A percentile compares a stretch with the other conserved stretches of the same genome.
Evolutionary conservation across 2,329 filamentous ascomycete species (phyloP).

Genomic region (Cercospora sp.): DNA sequence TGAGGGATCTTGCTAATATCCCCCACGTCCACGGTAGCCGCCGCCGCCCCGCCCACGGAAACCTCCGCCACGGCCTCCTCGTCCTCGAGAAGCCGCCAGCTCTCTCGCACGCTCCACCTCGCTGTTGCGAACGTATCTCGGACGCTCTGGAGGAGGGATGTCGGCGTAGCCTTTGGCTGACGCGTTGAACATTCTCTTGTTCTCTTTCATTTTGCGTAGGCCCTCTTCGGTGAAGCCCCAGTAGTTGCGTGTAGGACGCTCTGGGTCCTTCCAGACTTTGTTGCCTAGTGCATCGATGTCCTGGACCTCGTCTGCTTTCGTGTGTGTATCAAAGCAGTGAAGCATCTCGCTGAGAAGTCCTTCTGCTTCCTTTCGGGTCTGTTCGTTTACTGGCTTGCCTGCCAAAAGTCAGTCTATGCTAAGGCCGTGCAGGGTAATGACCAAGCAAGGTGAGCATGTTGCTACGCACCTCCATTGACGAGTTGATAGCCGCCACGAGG

Average conservation of each 20-base stretch:
- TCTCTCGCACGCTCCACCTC: constrained; percentile 28
- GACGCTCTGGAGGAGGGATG: constrained; percentile 17
- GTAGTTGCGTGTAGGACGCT: constrained; percentile 36
- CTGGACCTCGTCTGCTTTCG: constrained; percentile 31
- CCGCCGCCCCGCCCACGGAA: constrained; percentile 15
- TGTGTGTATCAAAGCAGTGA: constrained; percentile 32
- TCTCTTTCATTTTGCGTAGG: constrained; percentile 28
- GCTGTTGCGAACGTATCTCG: constrained; percentile 20
- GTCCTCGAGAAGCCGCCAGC: constrained; percentile 22
- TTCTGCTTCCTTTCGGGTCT: constrained; percentile 28
- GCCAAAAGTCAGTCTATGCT: background rate
- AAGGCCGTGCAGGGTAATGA: no score
- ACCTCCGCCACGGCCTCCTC: constrained; percentile 12
- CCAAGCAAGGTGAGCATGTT: no score
- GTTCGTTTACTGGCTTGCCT: constrained; percentile 26
- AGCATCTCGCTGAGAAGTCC: constrained; percentile 31
- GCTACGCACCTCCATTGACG: constrained; percentile 24
- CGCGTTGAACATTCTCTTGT: constrained; percentile 20
- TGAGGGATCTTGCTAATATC: background rate
- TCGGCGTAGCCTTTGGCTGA: constrained; percentile 28
- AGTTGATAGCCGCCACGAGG: constrained; percentile 33
- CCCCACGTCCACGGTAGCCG: constrained; percentile 18
- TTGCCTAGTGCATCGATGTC: constrained; percentile 39
- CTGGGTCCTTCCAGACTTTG: constrained; percentile 35
- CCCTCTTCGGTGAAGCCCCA: constrained; percentile 34